Evolutionary conservation across 2,329 filamentous ascomycete genomes (phyloP).

Genomic region (Pyrenochaeta sp.): DNA sequence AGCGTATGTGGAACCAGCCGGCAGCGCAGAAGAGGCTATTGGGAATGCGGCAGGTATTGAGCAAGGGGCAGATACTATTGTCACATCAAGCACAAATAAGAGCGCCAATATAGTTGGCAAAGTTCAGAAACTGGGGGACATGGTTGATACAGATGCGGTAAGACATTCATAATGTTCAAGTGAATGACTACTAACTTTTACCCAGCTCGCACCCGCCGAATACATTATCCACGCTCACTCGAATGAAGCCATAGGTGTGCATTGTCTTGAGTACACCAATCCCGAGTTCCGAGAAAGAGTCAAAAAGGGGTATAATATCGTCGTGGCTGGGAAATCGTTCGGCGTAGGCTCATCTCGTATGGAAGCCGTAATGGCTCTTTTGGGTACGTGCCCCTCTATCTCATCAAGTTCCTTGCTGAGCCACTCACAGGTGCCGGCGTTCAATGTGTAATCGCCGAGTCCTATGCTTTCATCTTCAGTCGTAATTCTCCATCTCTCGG

Average conservation of each 20-base stretch:
- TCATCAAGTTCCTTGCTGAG: slow-evolving; percentile 22
- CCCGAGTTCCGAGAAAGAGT: slow-evolving; percentile 51
- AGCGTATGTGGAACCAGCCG: too few relatives aligned
- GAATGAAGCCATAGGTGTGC: slow-evolving; percentile 46
- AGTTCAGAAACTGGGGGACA: slow-evolving; percentile 53
- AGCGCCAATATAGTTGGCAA: slow-evolving; percentile 37
- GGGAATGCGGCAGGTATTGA: too few relatives aligned
- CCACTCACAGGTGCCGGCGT: slow-evolving; percentile 26
- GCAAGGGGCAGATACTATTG: too few relatives aligned
- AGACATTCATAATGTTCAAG: not conserved
- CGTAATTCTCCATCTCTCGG: slow-evolving; percentile 57
- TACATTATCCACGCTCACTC: slow-evolving; percentile 40
- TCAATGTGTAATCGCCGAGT: slow-evolving; percentile 54
- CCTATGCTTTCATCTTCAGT: slow-evolving; percentile 57
- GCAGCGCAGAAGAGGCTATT: too few relatives aligned
- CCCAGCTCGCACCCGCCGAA: slow-evolving; percentile 50
- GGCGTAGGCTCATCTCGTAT: slow-evolving; percentile 57
- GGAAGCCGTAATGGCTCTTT: slow-evolving; percentile 52
- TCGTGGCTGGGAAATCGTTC: slow-evolving; percentile 57
- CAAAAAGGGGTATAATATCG: slow-evolving; percentile 48
- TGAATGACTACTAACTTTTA: slow-evolving; percentile 2
- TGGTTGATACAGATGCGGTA: slow-evolving; percentile 56
- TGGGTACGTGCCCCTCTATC: too few relatives aligned
- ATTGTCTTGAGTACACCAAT: slow-evolving; percentile 52
- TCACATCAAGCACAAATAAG: too few relatives aligned